phyloP scores from a whole-genome alignment of 1,139 yeast genomes.

The Zygosaccharomyces sapae region DNA sequence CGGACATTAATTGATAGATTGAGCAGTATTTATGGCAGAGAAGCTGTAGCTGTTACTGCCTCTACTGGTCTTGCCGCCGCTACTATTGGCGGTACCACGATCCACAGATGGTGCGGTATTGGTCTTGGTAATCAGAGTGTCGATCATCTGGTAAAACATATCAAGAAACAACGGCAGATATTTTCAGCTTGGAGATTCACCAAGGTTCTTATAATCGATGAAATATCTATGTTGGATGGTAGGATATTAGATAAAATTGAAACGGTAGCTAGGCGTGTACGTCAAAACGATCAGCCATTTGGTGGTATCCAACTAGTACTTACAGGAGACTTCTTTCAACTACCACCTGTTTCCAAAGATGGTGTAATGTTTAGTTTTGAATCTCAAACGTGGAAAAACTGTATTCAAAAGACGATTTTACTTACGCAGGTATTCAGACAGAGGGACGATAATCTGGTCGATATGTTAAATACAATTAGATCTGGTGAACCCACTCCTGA shows the following conservation, averaged over 20 bases:
- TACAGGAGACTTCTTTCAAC: conserved; percentile 82
- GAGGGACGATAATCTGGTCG: conserved; percentile 59
- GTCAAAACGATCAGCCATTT: conserved; percentile 51
- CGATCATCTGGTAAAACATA: conserved; percentile 42
- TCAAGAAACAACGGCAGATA: conserved; percentile 45
- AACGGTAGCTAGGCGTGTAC: conserved; percentile 50
- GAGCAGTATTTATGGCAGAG: conserved; percentile 41
- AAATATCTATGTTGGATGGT: conserved; percentile 79
- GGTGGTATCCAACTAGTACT: conserved; percentile 79
- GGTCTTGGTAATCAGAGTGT: conserved; percentile 63
- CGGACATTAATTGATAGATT: conserved; percentile 51
- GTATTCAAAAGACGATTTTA: conserved; percentile 52
- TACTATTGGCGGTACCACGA: conserved; percentile 77
- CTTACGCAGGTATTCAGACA: conserved; percentile 69
- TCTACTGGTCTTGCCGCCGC: conserved; percentile 91
- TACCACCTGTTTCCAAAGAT: conserved; percentile 68
- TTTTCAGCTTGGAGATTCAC: conserved; percentile 55
- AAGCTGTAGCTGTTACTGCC: conserved; percentile 74
- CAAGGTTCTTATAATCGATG: conserved; percentile 71
- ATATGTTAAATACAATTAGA: conserved; percentile 72
- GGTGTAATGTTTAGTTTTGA: conserved; percentile 53
- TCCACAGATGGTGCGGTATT: conserved; percentile 73
- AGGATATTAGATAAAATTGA: conserved; percentile 61
- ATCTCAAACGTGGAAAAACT: conserved; percentile 51
- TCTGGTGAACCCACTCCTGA: conserved; percentile 53